Base-by-base conservation (phyloP, 164 flowering plant species). In the Chloranthus sessilifolius region DNA sequence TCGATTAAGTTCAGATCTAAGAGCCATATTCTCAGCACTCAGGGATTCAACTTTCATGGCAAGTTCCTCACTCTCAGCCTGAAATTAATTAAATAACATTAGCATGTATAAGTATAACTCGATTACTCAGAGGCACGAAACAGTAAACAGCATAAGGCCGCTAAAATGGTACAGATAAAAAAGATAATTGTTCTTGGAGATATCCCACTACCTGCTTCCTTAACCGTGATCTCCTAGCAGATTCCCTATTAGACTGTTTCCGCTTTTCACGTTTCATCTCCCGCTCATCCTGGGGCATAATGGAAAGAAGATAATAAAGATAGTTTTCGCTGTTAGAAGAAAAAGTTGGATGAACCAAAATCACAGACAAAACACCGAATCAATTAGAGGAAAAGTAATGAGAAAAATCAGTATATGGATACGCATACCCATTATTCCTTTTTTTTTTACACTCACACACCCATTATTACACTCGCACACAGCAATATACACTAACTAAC, bases 221-320 rank as follows among this genome's bases (percentile, higher is more conserved):
- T 67, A 94, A 63, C 59, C 99, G 69, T 34, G 99, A 94, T 68
- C 99, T 76, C 61, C 99, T 78, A 1, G 99, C 99, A 55, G 99
- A 94, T 67, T 89, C 97, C 55, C 99, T 73, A 52, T 94, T 94
- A 16, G 99, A 88, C 46, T 94, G 99, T 58, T 94, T 94, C 65
- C 99, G 81, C 66, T 74, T 82, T 74, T 94, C 95, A 11, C 86
- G 74, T 69, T 94, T 94, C 43, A 81, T 60, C 64, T 80, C 97
- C 26, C 84, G 74, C 40, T 94, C 95, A 65, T 74, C 79, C 97
- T 88, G 62, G 43, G 19, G 4, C 43, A 47, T 11, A 43, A n/a
- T n/a, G n/a, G n/a, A n/a, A n/a, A n/a, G n/a, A n/a, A n/a, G n/a
- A 41, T 10, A 44, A 27, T 19, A 11, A 24, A 52, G 20, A 36